Base-by-base conservation (phyloP, 805 yeast species). In the Candida pseudofarinosa region DNA sequence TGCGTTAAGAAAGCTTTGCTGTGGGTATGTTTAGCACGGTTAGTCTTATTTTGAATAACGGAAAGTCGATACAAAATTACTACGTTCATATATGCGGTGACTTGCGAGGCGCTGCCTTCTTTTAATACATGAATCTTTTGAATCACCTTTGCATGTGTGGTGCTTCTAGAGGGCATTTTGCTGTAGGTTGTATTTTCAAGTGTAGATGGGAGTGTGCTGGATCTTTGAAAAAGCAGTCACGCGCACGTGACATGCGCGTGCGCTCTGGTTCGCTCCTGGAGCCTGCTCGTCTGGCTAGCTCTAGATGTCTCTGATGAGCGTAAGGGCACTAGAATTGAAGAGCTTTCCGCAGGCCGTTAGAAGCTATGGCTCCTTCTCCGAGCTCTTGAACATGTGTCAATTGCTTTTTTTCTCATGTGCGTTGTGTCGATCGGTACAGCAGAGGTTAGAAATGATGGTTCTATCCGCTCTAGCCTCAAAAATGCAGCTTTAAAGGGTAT, bases 1-100 rank as follows among this genome's bases (percentile, higher is more conserved):
- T 85, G 74, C 87, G 91, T 82, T 82, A 82, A 76, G 46, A 20
- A 41, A 28, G n/a, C 37, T 33, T 33, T 18, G 28, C 18, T 37
- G 36, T 38, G 15, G 10, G n/a, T 33, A 33, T 33, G n/a, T 33
- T 3, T 4, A 10, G 15, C 35, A 4, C 35, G n/a, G 15, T 33
- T 15, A 14, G 18, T 33, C 15, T 3, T 10, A 16, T 4, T 33
- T 3, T 33, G 4, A 3, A 33, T 14, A 3, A 14, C 15, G 4
- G 18, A 3, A 16, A 16, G 15, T 33, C 15, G 3, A 14, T 14
- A 4, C 15, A 33, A 15, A 33, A 33, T 3, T 3, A 33, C 15
- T 33, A 33, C 3, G 35, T 33, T 14, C 4, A 33, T 14, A 33
- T 14, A 33, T 10, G 15, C 15, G 18, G 18, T 33, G 35, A 33